Conservation (phyloP, 1,284 basidiomycete species). For the Ustilago bromivora region DNA sequence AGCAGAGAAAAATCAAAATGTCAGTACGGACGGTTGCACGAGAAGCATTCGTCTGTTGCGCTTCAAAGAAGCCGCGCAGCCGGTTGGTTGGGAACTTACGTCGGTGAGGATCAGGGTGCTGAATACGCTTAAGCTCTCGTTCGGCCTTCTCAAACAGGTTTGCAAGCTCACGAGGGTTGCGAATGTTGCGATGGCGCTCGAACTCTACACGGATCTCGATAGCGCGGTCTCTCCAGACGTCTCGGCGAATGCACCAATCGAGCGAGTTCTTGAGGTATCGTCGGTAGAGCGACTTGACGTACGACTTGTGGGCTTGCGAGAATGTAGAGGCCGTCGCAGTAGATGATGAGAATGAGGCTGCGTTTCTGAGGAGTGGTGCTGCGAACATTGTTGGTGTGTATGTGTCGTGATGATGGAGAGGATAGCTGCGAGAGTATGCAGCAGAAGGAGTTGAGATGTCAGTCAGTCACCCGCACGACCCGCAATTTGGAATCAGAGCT, state of each 20-base stretch:
- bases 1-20: not conserved
- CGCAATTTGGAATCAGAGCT: constrained; percentile 8
- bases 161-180: constrained; percentile 86
- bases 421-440: not conserved
- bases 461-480: not conserved
- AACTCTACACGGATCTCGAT: constrained; percentile 89
- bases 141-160: constrained; percentile 85
- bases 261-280: constrained; percentile 85
- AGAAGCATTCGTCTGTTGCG: not conserved
- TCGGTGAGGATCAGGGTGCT: constrained; percentile 92
- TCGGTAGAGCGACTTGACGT: constrained; percentile 92
- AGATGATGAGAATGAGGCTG: constrained; percentile 26
- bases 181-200: constrained; percentile 88
- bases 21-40: constrained; percentile 10
- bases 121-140: constrained; percentile 76
- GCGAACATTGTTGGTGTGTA: constrained; percentile 28
- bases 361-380: constrained; percentile 34
- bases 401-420: not conserved
- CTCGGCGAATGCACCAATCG: constrained; percentile 87
- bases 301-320: constrained; percentile 81
- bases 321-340: constrained; percentile 71
- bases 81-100: constrained; percentile 73
- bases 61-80: not conserved
- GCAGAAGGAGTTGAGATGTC: constrained; percentile 4
- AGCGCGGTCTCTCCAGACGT: constrained; percentile 85